Evolutionary conservation across 768 basidiomycete species (phyloP), one percentile per base, ranked within the genome.

Genomic region (Auriscalpium orientale): DNA sequence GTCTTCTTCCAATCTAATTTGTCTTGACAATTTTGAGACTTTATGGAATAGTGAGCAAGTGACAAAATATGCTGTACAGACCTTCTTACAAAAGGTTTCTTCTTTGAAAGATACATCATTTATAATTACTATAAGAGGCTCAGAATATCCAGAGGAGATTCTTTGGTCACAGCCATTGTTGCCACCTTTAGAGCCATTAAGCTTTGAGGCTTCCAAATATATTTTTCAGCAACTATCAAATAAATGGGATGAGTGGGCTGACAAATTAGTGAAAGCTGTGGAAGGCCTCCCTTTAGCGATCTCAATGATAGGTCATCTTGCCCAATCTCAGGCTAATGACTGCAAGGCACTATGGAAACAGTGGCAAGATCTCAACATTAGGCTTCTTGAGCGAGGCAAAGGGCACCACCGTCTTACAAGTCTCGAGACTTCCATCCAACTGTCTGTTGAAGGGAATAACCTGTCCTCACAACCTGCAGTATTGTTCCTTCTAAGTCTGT

Each of bases 341-440:
- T 18, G 45, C 12, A 12, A 7, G 20, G 18, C 38, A 13, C 20
- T 57, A 28, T 38, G 44, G 36, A 28, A 47, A 34, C 43, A 53
- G 16, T 57, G 56, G 56, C 37, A 36, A n/a, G 46, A 38, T 28
- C 34, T 47, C 11, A 18, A 43, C 4, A 48, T 44, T 28, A 9
- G 10, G 8, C 34, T 53, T 8, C n/a, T 57, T 46, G 20, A 45
- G 16, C 51, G 20, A 13, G 56, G 21, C 8, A 20, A 21, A 16
- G 33, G 38, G 10, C 53, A 54, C 36, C 45, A 28, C 5, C 22
- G 46, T 33, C 53, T 28, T 20, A 47, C 46, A 2, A 34, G 20
- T 43, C 46, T 54, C 16, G 53, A 54, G 46, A 20, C n/a, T 5
- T 54, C 53, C 5, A 54, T 54, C 33, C 46, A 48, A 46, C 53